Base-by-base conservation (phyloP, 2,329 filamentous ascomycete species). In the Beauveria caledonica region DNA sequence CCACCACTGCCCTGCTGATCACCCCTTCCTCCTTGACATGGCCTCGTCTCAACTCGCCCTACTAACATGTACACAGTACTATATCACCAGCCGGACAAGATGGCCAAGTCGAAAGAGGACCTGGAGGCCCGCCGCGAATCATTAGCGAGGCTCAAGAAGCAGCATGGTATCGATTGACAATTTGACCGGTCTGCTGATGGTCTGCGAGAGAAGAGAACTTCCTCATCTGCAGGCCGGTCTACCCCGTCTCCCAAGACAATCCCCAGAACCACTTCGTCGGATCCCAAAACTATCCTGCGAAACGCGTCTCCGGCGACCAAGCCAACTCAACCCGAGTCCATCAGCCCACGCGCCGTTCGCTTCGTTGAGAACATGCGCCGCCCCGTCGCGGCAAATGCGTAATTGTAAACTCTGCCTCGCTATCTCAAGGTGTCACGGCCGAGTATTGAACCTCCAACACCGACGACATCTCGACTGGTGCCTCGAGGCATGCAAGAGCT, bases 91-190 rank as follows among this genome's bases (percentile, higher is more conserved):
- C 83, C 83, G 72, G 83, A 86, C 70, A 85, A 85, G 80, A 85
- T 84, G 77, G 73, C 84, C 73, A 90, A 89, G 76, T 90, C 90
- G 80, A 93, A 90, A 86, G 90, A 94, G 78, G 92, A 97, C 78
- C 83, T 97, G 71, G 90, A 93, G 71, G 87, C 91, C 70, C 90
- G 94, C 79, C 90, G 94, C 78, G 90, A 96, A 76, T 94, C 93
- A 82, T 86, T 99, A 89, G 93, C 96, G 85, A 89, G 91, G 80
- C 87, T 97, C 80, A 99, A 99, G 82, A 86, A 88, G 74, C 90
- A 97, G 77, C 92, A 99, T 78, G 93, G 92, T 74, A 97, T 97
- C 83, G 93, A 97, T 87, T 99, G 91, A 93, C 85, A 85, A 84
- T 84, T 81, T 81, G 85, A 87, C 85, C 85, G 84, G 84, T 78